phyloP scores from a whole-genome alignment of 768 basidiomycete species.

The Lactarius akahatsu region DNA sequence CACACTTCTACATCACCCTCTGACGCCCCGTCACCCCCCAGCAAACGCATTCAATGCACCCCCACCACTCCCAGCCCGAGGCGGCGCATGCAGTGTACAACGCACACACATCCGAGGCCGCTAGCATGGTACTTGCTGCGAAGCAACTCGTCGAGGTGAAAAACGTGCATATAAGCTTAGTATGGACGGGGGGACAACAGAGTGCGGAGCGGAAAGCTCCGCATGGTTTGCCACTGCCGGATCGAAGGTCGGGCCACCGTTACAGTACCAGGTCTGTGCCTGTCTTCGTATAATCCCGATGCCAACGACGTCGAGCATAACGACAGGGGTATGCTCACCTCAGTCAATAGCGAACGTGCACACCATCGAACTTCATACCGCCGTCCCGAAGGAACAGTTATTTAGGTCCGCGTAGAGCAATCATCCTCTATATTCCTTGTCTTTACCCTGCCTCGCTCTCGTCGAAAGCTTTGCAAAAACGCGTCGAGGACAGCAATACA shows the following conservation, averaged over 20 bases:
- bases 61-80: slow-evolving; percentile 41
- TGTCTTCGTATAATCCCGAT: not conserved
- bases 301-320: not conserved
- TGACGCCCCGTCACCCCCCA: slow-evolving; percentile 78
- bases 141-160: slow-evolving; percentile 90
- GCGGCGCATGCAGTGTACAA: slow-evolving; percentile 74
- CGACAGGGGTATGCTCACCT: not conserved
- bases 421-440: not conserved
- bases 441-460: no score
- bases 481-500: not conserved
- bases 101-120: slow-evolving; percentile 44
- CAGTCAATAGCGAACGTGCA: not conserved
- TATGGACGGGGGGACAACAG: slow-evolving; percentile 67
- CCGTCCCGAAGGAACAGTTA: not conserved
- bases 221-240: slow-evolving; percentile 58
- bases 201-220: slow-evolving; percentile 61
- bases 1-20: slow-evolving; percentile 91
- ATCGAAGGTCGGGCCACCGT: slow-evolving; percentile 29
- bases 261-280: not conserved
- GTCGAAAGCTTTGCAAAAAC: no score
- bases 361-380: not conserved
- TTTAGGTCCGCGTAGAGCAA: not conserved
- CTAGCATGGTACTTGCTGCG: slow-evolving; percentile 81
- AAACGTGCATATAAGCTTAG: slow-evolving; percentile 69
- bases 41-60: slow-evolving; percentile 66